Percentiles rank a stretch among this genome's conserved stretches.
Evolutionary conservation across 2,329 filamentous ascomycete species (phyloP).

Genomic region (Diaporthe vaccinii): DNA sequence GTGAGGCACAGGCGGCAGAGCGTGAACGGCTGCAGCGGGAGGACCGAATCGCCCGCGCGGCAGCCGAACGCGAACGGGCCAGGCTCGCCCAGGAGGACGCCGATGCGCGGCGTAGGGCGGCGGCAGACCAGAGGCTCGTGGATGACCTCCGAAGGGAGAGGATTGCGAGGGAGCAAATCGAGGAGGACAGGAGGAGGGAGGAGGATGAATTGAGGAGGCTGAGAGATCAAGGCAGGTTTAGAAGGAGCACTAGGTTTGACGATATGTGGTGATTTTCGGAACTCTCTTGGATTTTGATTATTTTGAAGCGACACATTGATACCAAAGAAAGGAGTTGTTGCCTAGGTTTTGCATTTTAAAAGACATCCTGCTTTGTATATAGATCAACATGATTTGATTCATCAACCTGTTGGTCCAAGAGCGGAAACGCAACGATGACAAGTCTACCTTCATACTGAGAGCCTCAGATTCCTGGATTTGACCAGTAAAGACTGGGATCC

Average conservation of each 20-base stretch:
- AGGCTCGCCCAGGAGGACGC: not conserved
- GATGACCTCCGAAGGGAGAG: conserved; percentile 10
- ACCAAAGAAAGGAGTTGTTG: not conserved
- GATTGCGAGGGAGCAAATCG: not conserved
- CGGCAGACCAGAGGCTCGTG: not conserved
- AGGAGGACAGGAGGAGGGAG: conserved; percentile 6
- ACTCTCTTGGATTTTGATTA: not conserved
- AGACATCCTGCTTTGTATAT: not conserved
- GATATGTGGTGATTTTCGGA: not conserved
- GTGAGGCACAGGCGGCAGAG: not conserved
- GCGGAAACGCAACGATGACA: not conserved
- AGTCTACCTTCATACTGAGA: not conserved
- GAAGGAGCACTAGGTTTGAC: not conserved
- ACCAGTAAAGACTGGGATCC: conserved; percentile 4
- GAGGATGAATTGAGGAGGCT: conserved; percentile 4
- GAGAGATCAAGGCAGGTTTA: not conserved
- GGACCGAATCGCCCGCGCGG: not conserved
- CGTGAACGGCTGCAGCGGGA: not conserved
- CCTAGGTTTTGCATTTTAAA: not conserved
- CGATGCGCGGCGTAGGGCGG: not conserved
- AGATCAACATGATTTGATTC: not conserved
- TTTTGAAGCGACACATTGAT: not conserved
- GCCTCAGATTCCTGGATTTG: not conserved
- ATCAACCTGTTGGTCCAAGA: not conserved
- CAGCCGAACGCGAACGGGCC: not conserved